phyloP scores from a whole-genome alignment of 257 asterid genomes.

The Mitragyna speciosa region DNA sequence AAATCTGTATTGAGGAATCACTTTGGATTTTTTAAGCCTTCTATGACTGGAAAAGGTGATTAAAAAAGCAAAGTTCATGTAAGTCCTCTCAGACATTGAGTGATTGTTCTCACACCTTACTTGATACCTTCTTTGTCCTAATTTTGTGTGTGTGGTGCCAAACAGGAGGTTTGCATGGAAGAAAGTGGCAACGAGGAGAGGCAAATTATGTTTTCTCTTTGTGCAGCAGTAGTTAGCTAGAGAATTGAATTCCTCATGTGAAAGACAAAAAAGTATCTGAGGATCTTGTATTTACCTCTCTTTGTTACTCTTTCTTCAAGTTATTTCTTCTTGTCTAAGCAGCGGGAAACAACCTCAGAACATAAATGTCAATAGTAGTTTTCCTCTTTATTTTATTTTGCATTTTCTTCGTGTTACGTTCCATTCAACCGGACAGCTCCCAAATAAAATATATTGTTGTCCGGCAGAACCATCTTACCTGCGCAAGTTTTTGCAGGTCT shows the following conservation, averaged over 20 bases:
- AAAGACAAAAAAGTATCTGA: slow-evolving; percentile 36
- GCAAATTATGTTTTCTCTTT: slow-evolving; percentile 26
- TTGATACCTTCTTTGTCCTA: neutral
- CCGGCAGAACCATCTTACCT: neutral
- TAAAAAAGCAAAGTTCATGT: slow-evolving; percentile 35
- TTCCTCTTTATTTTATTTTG: neutral
- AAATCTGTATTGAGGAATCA: slow-evolving; percentile 59
- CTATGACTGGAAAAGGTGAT: slow-evolving; percentile 36
- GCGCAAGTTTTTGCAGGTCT: neutral
- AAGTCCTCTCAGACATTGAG: slow-evolving; percentile 17
- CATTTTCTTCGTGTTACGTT: neutral
- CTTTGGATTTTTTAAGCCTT: slow-evolving; percentile 53
- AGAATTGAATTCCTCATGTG: slow-evolving; percentile 31
- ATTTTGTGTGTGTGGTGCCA: slow-evolving; percentile 10
- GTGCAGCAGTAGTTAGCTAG: slow-evolving; percentile 37
- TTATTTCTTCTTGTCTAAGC: slow-evolving; percentile 57
- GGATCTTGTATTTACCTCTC: slow-evolving; percentile 45
- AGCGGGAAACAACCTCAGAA: slow-evolving; percentile 64
- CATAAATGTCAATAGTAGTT: slow-evolving; percentile 45
- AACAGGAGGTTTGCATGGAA: slow-evolving; percentile 57
- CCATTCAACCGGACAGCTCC: slow-evolving; percentile 2
- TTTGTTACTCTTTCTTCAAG: slow-evolving; percentile 40
- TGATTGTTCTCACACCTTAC: neutral
- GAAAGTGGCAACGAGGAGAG: slow-evolving; percentile 52
- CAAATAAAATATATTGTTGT: neutral